Evolutionary conservation across 495 filamentous ascomycete species (phyloP), one percentile per base, ranked within the genome.

Genomic region (Podospora comata): DNA sequence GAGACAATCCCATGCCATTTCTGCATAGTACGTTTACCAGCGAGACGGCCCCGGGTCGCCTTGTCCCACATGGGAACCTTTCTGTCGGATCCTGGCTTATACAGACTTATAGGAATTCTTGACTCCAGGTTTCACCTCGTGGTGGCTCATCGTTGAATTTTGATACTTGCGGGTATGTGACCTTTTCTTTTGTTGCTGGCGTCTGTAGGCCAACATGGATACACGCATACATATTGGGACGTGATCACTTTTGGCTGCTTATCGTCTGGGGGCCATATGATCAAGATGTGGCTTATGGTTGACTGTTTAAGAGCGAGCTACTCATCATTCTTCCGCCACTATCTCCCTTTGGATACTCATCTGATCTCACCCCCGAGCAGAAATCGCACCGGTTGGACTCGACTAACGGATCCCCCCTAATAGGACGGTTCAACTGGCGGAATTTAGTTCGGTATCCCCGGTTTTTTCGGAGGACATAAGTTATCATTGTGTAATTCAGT

Each of bases 1-100:
- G 55, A 58, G 55, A 58, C 55, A 58, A 58, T 26, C 23, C 55
- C 55, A 58, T n/a, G 55, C 55, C 55, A 58, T 58, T 58, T 58
- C 55, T 58, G 55, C 55, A 58, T 26, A 58, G 55, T 58, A 58
- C 55, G 55, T 26, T 58, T 58, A 58, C 55, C 55, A 58, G 55
- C 55, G 23, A 26, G 23, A 26, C 55, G 55, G 55, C n/a, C 23
- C 55, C 23, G 55, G 55, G 55, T 26, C 55, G 55, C n/a, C 55
- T 58, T 58, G 55, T 58, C 55, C 55, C 55, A 58, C 55, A 1
- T 26, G 5, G 19, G 55, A 11, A 20, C 55, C 55, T 20, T 58
- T 7, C n/a, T 7, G 55, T 58, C 23, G 55, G 55, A 58, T 58
- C 55, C 13, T 26, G n/a, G 18, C 55, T 26, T 58, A 20, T 48